Base-by-base conservation (phyloP, 805 yeast genomes). In the Barnettozyma sp. region DNA sequence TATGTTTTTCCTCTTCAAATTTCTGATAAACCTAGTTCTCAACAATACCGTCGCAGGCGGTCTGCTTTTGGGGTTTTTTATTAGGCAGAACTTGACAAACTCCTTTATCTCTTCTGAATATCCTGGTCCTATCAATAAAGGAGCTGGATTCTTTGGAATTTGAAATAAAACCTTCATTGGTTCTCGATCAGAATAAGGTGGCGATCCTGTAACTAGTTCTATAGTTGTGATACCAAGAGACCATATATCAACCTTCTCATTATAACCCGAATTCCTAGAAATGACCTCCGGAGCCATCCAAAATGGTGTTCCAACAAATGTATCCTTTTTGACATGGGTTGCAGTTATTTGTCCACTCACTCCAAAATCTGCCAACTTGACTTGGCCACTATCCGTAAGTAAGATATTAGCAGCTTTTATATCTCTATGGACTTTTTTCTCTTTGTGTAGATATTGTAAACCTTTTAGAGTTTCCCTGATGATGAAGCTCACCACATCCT, bases 231-330 rank as follows among this genome's bases (percentile, higher is more conserved):
- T 90, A 0, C 98, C 98, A 16, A 87, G 64, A 0, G 96, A 86
- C 98, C 98, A 92, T 35, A 92, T 83, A 54, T 92, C 98, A 2
- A 87, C 95, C 50, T 82, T 83, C 43, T 79, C 82, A 52, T 83
- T 71, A 56, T 92, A 87, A 1, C 92, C 94, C 4, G 40, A 33
- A 30, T 58, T 52, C 39, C 70, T 55, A 5, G 66, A 56, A 29
- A 92, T 82, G n/a, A 90, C 82, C 56, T 92, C 98, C 0, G 98
- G 98, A 0, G 98, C 98, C 97, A 90, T 88, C 97, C 97, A 88
- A 58, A 76, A 85, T 11, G 97, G 96, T 0, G 97, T 87, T 2
- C 97, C 97, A 35, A 87, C 95, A 66, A 88, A 80, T 0, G 96
- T 84, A 37, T 73, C 69, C 44, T 79, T 71, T 41, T 76, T 66